Evolutionary conservation across 1,284 basidiomycete species (phyloP), one percentile per base, ranked within the genome.

Genomic region (Pholiota adiposa): DNA sequence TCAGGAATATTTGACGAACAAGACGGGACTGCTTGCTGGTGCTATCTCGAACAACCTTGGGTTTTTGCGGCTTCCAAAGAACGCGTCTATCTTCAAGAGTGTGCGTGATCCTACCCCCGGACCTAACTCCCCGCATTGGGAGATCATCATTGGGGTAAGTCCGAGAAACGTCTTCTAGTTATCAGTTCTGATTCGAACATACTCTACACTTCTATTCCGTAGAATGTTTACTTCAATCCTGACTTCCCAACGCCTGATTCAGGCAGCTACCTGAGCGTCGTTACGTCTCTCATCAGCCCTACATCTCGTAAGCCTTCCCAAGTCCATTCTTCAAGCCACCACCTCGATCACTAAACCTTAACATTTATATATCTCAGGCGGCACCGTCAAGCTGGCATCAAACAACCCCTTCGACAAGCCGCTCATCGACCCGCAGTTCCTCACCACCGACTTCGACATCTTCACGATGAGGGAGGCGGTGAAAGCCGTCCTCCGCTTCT

Each of bases 351-450:
- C n/a, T n/a, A n/a, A n/a, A n/a, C n/a, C n/a, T n/a, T n/a, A n/a
- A n/a, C n/a, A n/a, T n/a, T n/a, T n/a, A n/a, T n/a, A n/a, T n/a
- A n/a, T n/a, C n/a, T n/a, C 58, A 72, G 71, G 68, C 27, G 73
- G 73, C n/a, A 65, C 62, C 29, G 51, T 73, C 11, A 67, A 66
- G 33, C 52, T 75, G 21, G 46, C 62, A 2, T 70, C 72, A 5
- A 53, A 64, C 4, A 65, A 75, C 58, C 75, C 77, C 2, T 77
- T 76, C 62, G 69, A 61, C 12, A 36, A 60, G 29, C 79, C 78
- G 0, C 46, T 72, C 51, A 76, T 80, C 59, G 66, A 79, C 65
- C 74, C 76, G 4, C 69, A 69, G 51, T 69, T 73, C 57, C 63
- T 79, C 3, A 59, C 65, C 16, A 68, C 65, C n/a, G 56, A 65